Base-by-base conservation (phyloP, 73 alveolate genomes). In the Symbiodinium pilosum region DNA sequence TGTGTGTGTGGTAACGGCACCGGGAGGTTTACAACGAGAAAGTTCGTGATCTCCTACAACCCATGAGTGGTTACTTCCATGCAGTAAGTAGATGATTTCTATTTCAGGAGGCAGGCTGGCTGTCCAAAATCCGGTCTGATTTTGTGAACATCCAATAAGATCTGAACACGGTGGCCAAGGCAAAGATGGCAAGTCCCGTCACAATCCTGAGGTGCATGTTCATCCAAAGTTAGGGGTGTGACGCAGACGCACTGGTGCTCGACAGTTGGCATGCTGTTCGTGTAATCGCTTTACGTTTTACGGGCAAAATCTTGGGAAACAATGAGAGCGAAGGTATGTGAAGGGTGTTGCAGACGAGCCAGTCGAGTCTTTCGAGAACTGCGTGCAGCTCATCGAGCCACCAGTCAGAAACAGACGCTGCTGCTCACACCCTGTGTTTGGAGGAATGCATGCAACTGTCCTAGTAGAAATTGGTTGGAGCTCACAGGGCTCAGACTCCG, bases 331-430 rank as follows among this genome's bases (percentile, higher is more conserved):
- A 2, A 81, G 96, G 96, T 91, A 91, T 44, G 96, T 91, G 96
- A 91, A 91, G 83, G 96, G 96, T 14, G 96, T 91, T 16, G 96
- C 87, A 8, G 96, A 91, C 24, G 96, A 91, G 96, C 96, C 96
- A 16, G 96, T 91, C 51, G 96, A 91, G 51, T 91, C 96, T 77
- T 91, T 91, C 34, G 96, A 91, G 51, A 91, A 91, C 21, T 91
- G 96, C 38, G 96, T 91, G 75, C 96, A 91, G 54, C 87, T 91
- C 52, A 91, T 91, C 43, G 96, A 91, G 96, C 51, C 51, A 18
- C 81, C 38, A 64, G 81, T 38, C 41, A 38, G 2, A n/a, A 32
- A 64, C 38, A 38, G 34, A 14, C 28, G 12, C 39, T 64, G 81
- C 12, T 20, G 81, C 81, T 9, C 26, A 54, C 20, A n/a, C 73